Percentiles rank a stretch among this genome's conserved stretches.
Conservation (phyloP, 2,329 filamentous ascomycete species). For the Sporothrix pseudoabietina region DNA sequence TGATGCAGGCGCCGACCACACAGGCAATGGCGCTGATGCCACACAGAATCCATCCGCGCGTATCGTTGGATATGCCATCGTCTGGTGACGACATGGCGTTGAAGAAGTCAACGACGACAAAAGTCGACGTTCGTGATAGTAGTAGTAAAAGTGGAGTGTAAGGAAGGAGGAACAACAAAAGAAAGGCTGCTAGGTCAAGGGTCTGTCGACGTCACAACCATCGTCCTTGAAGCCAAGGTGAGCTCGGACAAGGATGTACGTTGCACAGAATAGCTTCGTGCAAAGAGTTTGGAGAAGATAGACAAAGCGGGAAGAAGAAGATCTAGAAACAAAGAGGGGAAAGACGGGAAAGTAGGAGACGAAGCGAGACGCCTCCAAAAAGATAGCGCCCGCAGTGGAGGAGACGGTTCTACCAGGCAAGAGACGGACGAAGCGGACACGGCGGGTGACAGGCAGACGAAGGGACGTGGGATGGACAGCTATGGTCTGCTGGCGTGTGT, state of each 20-base stretch:
- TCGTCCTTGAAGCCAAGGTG: not conserved
- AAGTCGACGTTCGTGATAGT: not conserved
- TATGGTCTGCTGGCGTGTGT: not conserved
- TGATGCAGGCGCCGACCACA: constrained; percentile 76
- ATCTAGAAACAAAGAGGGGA: not conserved
- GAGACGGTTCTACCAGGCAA: not conserved
- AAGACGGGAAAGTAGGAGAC: not conserved
- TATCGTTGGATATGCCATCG: constrained; percentile 68
- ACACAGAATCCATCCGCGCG: constrained; percentile 90
- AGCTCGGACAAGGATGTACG: not conserved
- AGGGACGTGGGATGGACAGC: not conserved
- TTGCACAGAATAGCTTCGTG: not conserved
- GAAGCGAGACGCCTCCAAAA: not conserved
- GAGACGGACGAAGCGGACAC: not conserved
- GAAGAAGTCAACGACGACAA: not conserved
- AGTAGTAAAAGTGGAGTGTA: no score
- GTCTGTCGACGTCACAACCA: constrained; percentile 6
- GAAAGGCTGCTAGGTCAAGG: not conserved
- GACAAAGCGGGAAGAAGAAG: not conserved
- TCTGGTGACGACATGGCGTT: constrained; percentile 33
- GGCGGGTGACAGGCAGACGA: not conserved
- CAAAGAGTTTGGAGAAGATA: not conserved
- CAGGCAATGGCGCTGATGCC: constrained; percentile 76
- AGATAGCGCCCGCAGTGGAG: constrained; percentile 24
- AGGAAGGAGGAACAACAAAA: not conserved